Evolutionary conservation across 208 protist genomes (phyloP), one percentile per base, ranked within the genome.

Genomic region (Leishmania martiniquensis): DNA sequence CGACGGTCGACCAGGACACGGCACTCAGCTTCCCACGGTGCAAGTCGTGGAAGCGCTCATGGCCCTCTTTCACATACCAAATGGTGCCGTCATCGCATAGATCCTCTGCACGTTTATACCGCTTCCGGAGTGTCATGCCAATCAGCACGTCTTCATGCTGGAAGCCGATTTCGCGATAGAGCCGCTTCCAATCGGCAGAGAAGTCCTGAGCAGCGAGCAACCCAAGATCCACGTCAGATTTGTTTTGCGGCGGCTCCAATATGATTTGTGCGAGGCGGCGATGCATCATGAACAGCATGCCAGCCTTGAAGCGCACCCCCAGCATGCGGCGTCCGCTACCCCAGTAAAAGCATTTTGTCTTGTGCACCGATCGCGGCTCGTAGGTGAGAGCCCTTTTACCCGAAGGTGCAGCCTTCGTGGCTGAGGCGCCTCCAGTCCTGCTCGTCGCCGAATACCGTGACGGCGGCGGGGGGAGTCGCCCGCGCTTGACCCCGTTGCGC

Each of bases 311-410:
- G 52, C 60, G 49, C 1, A 45, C 25, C 20, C 51, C 25, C 0
- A 34, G 17, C 20, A 45, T 59, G 45, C 47, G 47, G 17, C 78
- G 63, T 22, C 25, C 20, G 49, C 52, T 82, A 37, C 78, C 78
- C 78, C 78, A 82, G 78, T 82, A 82, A 15, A 82, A n/a, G 54
- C 78, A 77, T 22, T 49, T 44, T 6, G 65, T 49, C n/a, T 22
- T 29, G 7, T 13, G 6, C 42, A 49, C 65, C 2, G 34, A 29
- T 42, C 0, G 17, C 25, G 15, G 63, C 10, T 63, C 13, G 60
- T 66, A 66, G 4, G 13, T 22, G 55, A 3, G 12, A 2, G 6
- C 20, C 0, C 0, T 0, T 55, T 22, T 55, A 13, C 12, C 25
- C 51, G 17, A 6, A 13, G 51, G 17, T 22, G 51, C 51, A 5